Evolutionary conservation across 2,329 filamentous ascomycete genomes (phyloP), one percentile per base, ranked within the genome.

Genomic region (Claviceps humidiphila): DNA sequence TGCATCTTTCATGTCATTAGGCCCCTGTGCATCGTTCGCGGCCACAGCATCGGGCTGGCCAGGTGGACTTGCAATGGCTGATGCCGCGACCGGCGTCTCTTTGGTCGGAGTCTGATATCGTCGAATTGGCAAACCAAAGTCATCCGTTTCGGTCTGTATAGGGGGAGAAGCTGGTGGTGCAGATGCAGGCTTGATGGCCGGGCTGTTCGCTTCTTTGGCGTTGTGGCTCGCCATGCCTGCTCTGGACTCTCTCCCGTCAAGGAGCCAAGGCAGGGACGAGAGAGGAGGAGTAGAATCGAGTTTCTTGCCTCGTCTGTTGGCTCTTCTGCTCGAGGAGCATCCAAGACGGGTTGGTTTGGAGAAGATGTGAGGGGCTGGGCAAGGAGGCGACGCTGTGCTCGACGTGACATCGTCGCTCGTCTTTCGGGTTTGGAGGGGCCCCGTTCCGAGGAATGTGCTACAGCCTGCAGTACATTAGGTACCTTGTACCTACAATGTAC

Each of bases 41-140:
- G 30, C 14, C 4, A 20, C 34, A 39, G 43, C 51, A 22, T 24
- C 9, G 13, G 38, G 46, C 40, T 34, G 26, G 38, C 24, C 46
- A 45, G 40, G 8, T 30, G 42, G 42, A 16, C 16, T 44, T 7
- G 42, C 37, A 30, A 50, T 17, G 11, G 56, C 41, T n/a, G 62
- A 34, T 56, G 47, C 51, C 45, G 58, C 8, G n/a, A 52, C 50
- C 53, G 16, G 45, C 39, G 57, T 53, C 40, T 58, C 54, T 49
- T 52, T 55, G 42, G 60, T 58, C 30, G 68, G 65, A 51, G 63
- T 67, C 60, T 65, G 60, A 60, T 65, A 74, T 59, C 73, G 77
- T 63, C 72, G 74, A 56, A 84, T 75, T 17, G 83, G 83, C 57
- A 88, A 69, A 49, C 84, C 84, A 64, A 87, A 88, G 58, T 88